Evolutionary conservation across 352 stramenopile genomes (phyloP).

Genomic region (Pythium aphanidermatum): DNA sequence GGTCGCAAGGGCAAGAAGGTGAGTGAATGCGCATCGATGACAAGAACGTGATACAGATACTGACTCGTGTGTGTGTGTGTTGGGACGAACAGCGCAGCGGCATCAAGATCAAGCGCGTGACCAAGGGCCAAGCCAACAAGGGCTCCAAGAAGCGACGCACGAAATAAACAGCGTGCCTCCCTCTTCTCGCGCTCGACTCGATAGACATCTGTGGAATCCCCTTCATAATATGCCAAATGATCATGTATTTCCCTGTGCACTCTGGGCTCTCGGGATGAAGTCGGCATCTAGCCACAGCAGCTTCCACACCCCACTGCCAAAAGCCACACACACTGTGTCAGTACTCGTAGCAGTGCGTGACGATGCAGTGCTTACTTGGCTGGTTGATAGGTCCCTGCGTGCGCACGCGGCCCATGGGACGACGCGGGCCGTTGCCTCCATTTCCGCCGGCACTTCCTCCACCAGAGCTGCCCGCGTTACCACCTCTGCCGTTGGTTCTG

Average conservation of each 20-base stretch:
- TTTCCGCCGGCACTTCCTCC: conserved; percentile 12
- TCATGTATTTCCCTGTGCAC: conserved; percentile 7
- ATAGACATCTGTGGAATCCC: neutral
- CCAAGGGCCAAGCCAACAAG: conserved; percentile 47
- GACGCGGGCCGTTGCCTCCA: conserved; percentile 27
- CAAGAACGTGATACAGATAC: neutral
- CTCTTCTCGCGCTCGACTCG: neutral
- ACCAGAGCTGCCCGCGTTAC: neutral
- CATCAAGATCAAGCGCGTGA: conserved; percentile 67
- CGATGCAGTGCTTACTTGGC: conserved; percentile 30
- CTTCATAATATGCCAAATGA: conserved; percentile 9
- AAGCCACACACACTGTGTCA: neutral
- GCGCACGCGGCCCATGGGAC: conserved; percentile 54
- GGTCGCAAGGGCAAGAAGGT: conserved; percentile 58
- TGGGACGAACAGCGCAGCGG: conserved; percentile 16
- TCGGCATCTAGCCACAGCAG: conserved; percentile 27
- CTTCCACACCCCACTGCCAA: conserved; percentile 44
- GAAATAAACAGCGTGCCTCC: conserved; percentile 30
- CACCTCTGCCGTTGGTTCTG: conserved; percentile 13
- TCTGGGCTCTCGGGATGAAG: neutral
- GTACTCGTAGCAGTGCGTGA: neutral
- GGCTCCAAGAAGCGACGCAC: conserved; percentile 52
- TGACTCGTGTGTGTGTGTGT: neutral
- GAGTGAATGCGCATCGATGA: neutral
- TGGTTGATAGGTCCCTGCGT: conserved; percentile 46